phyloP scores from a whole-genome alignment of 768 basidiomycete genomes.

The Mycena filopes region DNA sequence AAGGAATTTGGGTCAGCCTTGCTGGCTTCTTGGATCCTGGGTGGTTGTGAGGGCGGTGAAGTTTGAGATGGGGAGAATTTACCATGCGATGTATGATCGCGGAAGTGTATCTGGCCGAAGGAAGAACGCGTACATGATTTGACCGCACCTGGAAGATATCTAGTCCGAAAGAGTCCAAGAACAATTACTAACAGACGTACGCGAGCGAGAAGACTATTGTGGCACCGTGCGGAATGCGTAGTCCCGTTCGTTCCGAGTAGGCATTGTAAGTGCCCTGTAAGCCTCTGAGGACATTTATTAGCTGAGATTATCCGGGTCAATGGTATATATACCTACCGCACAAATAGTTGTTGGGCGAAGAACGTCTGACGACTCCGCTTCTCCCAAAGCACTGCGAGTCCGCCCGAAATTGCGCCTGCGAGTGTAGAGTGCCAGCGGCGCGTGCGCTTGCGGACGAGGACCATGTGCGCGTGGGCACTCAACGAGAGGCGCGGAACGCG shows the following conservation, averaged over 20 bases:
- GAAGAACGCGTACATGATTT: constrained; percentile 29
- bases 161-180: no score
- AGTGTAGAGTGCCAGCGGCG: constrained; percentile 82
- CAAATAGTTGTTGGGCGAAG: constrained; percentile 91
- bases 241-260: constrained; percentile 46
- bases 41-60: background rate
- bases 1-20: constrained; percentile 72
- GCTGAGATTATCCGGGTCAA: background rate
- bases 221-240: constrained; percentile 27
- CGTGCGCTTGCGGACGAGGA: constrained; percentile 73
- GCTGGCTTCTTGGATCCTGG: constrained; percentile 74
- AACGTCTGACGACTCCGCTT: constrained; percentile 68
- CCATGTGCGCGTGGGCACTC: constrained; percentile 70
- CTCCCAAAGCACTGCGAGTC: constrained; percentile 81
- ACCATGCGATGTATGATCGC: constrained; percentile 63
- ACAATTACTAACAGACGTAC: background rate
- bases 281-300: constrained; percentile 56
- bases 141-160: no score
- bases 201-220: constrained; percentile 22
- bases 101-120: constrained; percentile 56
- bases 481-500: constrained; percentile 66
- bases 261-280: constrained; percentile 76
- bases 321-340: constrained; percentile 70
- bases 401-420: constrained; percentile 84
- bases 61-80: background rate